Conservation (phyloP, 2,329 filamentous ascomycete genomes). For the Cladophialophora exuberans region DNA sequence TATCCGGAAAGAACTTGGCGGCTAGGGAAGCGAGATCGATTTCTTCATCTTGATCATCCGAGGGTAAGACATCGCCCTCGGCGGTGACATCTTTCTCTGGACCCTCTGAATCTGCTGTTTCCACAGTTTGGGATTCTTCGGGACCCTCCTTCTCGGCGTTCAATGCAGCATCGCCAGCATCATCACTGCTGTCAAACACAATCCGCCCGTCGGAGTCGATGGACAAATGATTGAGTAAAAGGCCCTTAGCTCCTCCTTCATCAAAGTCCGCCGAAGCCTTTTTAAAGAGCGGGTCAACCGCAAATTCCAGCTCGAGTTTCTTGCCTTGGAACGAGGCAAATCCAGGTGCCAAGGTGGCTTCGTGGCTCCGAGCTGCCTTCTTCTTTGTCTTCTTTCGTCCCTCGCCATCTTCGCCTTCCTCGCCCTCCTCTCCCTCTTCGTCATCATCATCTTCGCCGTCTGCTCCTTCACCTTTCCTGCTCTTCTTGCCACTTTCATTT, state of each 20-base stretch:
- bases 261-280: constrained; percentile 98
- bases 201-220: constrained; percentile 92
- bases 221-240: constrained; percentile 93
- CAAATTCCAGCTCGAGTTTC: constrained; percentile 96
- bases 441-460: constrained; percentile 68
- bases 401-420: constrained; percentile 69
- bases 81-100: constrained; percentile 35
- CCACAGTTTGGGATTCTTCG: constrained; percentile 38
- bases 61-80: constrained; percentile 46
- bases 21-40: constrained; percentile 79
- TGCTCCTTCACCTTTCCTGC: constrained; percentile 60
- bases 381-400: constrained; percentile 71
- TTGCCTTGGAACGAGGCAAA: constrained; percentile 90
- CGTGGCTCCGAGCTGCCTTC: constrained; percentile 77
- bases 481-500: constrained; percentile 65
- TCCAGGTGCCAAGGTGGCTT: constrained; percentile 87
- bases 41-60: constrained; percentile 60
- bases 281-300: constrained; percentile 97
- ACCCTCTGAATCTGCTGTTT: constrained; percentile 52
- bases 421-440: constrained; percentile 64
- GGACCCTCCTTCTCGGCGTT: constrained; percentile 35
- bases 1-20: constrained; percentile 81
- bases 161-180: constrained; percentile 61
- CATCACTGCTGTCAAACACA: constrained; percentile 97
- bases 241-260: constrained; percentile 92